These are phyloP conservation scores for Calonectria hawksworthii DNA, from an alignment of 2,329 filamentous ascomycete genomes.

Conservation along the genomic window DNA sequence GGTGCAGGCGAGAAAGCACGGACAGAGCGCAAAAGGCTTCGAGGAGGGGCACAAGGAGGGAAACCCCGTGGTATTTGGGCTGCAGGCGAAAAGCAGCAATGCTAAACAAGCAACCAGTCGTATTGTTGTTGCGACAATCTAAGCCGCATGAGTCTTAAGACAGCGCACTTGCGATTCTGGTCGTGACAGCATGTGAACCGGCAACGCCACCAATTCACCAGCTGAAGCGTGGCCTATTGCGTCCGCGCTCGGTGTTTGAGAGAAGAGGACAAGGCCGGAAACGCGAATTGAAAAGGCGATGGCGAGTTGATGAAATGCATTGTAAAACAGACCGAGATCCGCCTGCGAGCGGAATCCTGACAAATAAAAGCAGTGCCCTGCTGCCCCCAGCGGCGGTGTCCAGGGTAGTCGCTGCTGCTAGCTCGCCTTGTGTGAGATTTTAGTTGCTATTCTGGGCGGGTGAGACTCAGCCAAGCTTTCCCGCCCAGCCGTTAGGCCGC, in stretches of 20 bases:
- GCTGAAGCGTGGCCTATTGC: neutral
- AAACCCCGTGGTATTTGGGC: neutral
- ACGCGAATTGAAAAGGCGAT: neutral
- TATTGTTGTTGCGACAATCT: neutral
- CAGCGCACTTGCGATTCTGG: neutral
- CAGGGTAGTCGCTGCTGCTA: conserved; percentile 1
- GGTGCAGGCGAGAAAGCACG: neutral
- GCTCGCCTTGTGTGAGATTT: conserved; percentile 22
- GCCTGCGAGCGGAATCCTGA: neutral
- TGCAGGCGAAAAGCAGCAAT: neutral
- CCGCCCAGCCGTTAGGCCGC: neutral
- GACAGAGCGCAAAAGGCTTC: neutral
- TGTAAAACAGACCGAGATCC: neutral
- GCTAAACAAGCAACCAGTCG: conserved; percentile 1
- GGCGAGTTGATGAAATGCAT: neutral
- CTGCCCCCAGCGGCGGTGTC: neutral
- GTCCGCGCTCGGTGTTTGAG: neutral
- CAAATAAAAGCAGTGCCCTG: conserved; percentile 4
- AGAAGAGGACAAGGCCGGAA: neutral
- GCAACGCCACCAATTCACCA: neutral
- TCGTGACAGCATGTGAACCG: neutral
- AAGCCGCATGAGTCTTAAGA: conserved; percentile 1
- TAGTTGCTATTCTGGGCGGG: conserved; percentile 21
- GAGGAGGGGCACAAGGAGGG: neutral
- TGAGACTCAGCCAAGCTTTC: neutral